Evolutionary conservation across 2,329 filamentous ascomycete species (phyloP), one percentile per base, ranked within the genome.

Genomic region (Aspergillus oerlinghausenensis): DNA sequence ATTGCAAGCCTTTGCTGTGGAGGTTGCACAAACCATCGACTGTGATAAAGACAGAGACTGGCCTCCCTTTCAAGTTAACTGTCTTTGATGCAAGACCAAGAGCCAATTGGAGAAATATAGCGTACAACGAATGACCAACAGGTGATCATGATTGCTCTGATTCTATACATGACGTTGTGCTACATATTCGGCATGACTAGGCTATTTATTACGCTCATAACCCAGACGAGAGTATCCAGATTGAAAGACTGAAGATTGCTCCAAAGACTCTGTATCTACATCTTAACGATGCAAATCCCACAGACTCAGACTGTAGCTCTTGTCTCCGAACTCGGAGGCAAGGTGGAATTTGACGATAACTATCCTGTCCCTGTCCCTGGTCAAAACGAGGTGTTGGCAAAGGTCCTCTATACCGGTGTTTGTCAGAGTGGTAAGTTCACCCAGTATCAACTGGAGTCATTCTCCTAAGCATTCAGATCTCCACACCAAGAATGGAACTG

Each of bases 371-470:
- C 72, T 26, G 65, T 56, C 2, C 73, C 74, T 0, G 67, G 70
- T 4, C 61, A 67, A 23, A 73, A 78, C 50, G 77, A 79, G 65
- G 74, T 79, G 14, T 62, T 78, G 10, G 77, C 76, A 26, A 75
- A 78, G 54, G 73, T 79, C 2, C 69, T 79, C 28, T 79, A 78
- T 57, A 75, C 70, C 0, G 77, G 77, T 1, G 75, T 79, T 28
- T 79, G 76, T 48, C 76, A 78, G 54, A 77, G 74, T 57, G 75
- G 75, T 76, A 57, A 61, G 71, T 60, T 28, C 8, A 19, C 21
- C 19, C 19, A 38, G 32, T 38, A 5, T 1, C 32, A 17, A 38
- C 14, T 38, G 1, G 32, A 17, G 32, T 1, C 14, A 38, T 29
- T 29, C n/a, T 53, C 17, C 23, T 23, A 28, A 38, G 7, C 21